Evolutionary conservation across 805 yeast species (phyloP).

Genomic region (Debaryomyces prosopidis): DNA sequence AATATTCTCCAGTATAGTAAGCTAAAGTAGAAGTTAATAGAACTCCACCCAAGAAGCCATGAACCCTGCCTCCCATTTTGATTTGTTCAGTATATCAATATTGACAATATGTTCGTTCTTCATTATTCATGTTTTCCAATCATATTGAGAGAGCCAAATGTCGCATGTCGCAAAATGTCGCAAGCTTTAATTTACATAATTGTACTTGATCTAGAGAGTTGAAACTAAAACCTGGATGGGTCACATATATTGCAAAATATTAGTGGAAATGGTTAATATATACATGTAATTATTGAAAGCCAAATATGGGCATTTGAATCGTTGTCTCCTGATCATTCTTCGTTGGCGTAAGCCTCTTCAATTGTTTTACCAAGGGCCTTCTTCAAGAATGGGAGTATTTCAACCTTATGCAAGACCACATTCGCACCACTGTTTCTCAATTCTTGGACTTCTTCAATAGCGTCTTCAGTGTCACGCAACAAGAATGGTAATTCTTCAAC

Average conservation of each 20-base stretch:
- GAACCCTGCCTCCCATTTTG: conserved; percentile 43
- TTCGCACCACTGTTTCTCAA: conserved; percentile 45
- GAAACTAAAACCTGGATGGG: not conserved
- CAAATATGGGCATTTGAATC: not conserved
- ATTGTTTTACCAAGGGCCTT: conserved; percentile 26
- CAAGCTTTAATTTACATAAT: not conserved
- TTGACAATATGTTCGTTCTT: not conserved
- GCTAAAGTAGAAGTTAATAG: conserved; percentile 62
- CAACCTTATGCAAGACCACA: conserved; percentile 35
- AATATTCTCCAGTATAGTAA: conserved; percentile 59
- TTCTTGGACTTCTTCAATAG: conserved; percentile 47
- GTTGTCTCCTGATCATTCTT: not conserved
- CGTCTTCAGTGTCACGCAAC: conserved; percentile 32
- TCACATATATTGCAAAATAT: not conserved
- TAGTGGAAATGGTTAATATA: not conserved
- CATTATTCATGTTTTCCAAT: not conserved
- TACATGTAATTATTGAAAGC: not conserved
- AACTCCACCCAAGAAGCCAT: conserved; percentile 51
- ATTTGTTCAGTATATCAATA: not conserved
- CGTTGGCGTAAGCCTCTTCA: conserved; percentile 6
- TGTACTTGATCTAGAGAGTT: too few species aligned
- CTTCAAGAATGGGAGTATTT: conserved; percentile 38
- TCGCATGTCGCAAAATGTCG: not conserved
- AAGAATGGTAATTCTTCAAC: conserved; percentile 45
- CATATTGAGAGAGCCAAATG: not conserved